Percentiles rank a stretch among this genome's conserved stretches.
Conservation (phyloP, 2,329 filamentous ascomycete species). For the Penicillium sp. region DNA sequence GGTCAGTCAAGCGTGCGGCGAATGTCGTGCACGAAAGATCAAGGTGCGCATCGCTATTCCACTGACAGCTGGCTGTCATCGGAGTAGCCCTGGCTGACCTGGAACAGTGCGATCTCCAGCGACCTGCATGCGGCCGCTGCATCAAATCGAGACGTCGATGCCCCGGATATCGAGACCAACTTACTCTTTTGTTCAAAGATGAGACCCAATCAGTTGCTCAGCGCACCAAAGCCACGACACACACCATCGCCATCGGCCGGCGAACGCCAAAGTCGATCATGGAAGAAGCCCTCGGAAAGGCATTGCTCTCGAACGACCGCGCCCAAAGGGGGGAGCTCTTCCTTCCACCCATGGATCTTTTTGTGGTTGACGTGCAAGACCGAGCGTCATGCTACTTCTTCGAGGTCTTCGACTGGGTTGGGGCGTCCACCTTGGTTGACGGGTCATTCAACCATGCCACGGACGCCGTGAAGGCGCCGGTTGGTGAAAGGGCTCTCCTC, state of each 20-base stretch:
- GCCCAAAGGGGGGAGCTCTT: slow-evolving; percentile 1
- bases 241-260: slow-evolving; percentile 2
- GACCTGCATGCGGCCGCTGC: slow-evolving; percentile 3
- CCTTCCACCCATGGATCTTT: slow-evolving; percentile 2
- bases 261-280: slow-evolving; percentile 6
- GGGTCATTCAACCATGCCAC: slow-evolving; percentile 5
- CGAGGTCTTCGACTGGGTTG: slow-evolving; percentile 6
- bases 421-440: slow-evolving; percentile 1
- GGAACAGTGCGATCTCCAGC: slow-evolving; percentile 3
- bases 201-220: slow-evolving; percentile 7
- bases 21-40: slow-evolving; percentile 6
- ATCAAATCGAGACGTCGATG: slow-evolving; percentile 5
- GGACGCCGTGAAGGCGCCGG: neutral
- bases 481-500: slow-evolving; percentile 4
- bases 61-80: too few species aligned
- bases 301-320: neutral
- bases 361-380: slow-evolving; percentile 5
- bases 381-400: slow-evolving; percentile 8
- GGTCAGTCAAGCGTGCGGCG: slow-evolving; percentile 4
- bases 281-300: slow-evolving; percentile 3
- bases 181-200: slow-evolving; percentile 3
- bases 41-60: slow-evolving; percentile 1
- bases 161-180: slow-evolving; percentile 5
- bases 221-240: slow-evolving; percentile 3
- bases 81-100: neutral